Conservation (phyloP, 2,329 filamentous ascomycete genomes). For the Ceratocystiopsis sp. region DNA sequence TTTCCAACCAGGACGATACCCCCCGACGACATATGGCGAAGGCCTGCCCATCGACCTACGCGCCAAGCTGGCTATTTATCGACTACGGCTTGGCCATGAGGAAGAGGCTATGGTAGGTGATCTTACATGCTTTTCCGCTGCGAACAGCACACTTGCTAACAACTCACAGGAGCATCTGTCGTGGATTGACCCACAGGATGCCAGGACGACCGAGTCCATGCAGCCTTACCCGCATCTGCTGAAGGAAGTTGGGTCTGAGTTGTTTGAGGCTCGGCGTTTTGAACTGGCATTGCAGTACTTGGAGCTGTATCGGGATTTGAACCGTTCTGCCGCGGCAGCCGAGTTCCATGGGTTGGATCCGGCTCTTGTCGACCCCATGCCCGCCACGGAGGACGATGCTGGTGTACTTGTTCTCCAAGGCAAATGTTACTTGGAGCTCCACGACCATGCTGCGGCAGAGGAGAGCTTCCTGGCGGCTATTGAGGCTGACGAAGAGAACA, state of each 20-base stretch:
- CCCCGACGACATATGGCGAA: conserved; percentile 46
- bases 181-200: conserved; percentile 49
- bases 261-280: conserved; percentile 22
- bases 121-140: background rate
- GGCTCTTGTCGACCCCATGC: conserved; percentile 13
- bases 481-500: conserved; percentile 51
- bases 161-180: conserved; percentile 35
- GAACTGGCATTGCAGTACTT: conserved; percentile 37
- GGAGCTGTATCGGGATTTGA: conserved; percentile 31
- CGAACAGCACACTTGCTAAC: too few relatives aligned
- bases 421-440: conserved; percentile 50
- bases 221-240: conserved; percentile 64
- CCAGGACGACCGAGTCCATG: conserved; percentile 30
- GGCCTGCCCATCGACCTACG: conserved; percentile 68
- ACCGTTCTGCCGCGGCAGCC: conserved; percentile 17
- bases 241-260: conserved; percentile 40
- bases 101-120: conserved; percentile 45
- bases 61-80: conserved; percentile 66
- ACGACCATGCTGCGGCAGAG: conserved; percentile 52
- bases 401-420: conserved; percentile 38
- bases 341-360: conserved; percentile 1
- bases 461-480: conserved; percentile 61
- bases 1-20: conserved; percentile 39
- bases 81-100: conserved; percentile 51
- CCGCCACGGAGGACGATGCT: conserved; percentile 20